Evolutionary conservation across 495 filamentous ascomycete genomes (phyloP).

Genomic region (Trichoderma erinaceum): DNA sequence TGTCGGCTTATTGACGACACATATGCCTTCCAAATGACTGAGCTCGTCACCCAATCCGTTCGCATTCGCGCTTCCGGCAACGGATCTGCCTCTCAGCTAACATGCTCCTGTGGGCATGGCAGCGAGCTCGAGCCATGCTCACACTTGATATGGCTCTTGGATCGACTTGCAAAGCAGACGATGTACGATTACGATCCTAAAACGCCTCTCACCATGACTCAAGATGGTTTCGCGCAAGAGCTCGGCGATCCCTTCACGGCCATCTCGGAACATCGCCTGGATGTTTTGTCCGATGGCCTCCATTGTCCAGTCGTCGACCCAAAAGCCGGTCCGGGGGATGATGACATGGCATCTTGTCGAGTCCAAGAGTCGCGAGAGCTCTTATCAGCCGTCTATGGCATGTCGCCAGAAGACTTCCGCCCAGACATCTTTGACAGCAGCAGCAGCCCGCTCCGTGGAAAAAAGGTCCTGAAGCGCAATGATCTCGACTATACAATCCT

Average conservation of each 20-base stretch:
- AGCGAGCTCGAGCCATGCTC: constrained; percentile 32
- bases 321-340: constrained; percentile 19
- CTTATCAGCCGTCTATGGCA: constrained; percentile 32
- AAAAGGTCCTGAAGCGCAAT: constrained; percentile 29
- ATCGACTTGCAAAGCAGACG: constrained; percentile 36
- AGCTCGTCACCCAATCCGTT: constrained; percentile 39
- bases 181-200: constrained; percentile 32
- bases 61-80: constrained; percentile 34
- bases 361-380: constrained; percentile 39
- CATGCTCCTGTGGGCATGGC: constrained; percentile 36
- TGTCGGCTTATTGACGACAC: constrained; percentile 35
- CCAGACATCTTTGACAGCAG: constrained; percentile 32
- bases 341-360: constrained; percentile 21
- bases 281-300: constrained; percentile 39
- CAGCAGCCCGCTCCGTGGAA: constrained; percentile 17
- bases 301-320: constrained; percentile 36
- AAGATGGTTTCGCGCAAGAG: constrained; percentile 34
- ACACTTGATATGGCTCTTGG: constrained; percentile 45
- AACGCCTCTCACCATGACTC: constrained; percentile 29
- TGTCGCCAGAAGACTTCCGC: constrained; percentile 30
- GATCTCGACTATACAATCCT: constrained; percentile 42
- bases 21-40: constrained; percentile 44
- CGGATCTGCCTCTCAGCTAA: constrained; percentile 29
- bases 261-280: constrained; percentile 38
- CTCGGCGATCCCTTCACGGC: constrained; percentile 37